Conservation (phyloP, 371 early-diverging fungal genomes). For the Apophysomyces variabilis region DNA sequence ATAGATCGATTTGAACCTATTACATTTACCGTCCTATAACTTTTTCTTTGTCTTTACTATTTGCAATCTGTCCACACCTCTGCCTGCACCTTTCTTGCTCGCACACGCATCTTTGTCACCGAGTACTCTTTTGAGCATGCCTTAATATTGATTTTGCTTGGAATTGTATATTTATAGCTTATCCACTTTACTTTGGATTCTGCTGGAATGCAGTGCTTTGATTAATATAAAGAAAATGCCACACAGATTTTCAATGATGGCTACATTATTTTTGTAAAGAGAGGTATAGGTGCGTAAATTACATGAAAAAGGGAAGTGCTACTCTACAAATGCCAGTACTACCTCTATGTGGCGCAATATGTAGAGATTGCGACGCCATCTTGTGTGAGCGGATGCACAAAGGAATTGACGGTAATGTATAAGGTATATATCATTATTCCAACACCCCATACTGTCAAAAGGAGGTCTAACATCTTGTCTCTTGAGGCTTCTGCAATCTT, state of each 20-base stretch:
- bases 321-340: neutral
- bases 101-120: neutral
- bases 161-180: too few species aligned
- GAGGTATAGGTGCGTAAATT: too few species aligned
- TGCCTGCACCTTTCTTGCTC: neutral
- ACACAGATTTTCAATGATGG: too few species aligned
- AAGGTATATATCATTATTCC: slow-evolving; percentile 53
- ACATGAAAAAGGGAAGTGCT: too few species aligned
- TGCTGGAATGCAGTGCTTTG: too few species aligned
- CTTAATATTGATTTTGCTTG: neutral
- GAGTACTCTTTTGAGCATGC: neutral
- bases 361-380: slow-evolving; percentile 14
- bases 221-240: too few species aligned
- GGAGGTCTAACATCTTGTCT: slow-evolving; percentile 37
- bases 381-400: slow-evolving; percentile 25
- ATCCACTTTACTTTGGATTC: too few species aligned
- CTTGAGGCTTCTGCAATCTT: slow-evolving; percentile 40
- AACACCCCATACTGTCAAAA: slow-evolving; percentile 55
- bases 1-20: neutral
- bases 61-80: neutral
- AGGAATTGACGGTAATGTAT: slow-evolving; percentile 35
- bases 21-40: neutral
- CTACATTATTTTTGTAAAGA: too few species aligned
- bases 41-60: too few species aligned
- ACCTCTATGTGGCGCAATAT: slow-evolving; percentile 14